Percentiles rank a stretch among this genome's conserved stretches.
phyloP scores from a whole-genome alignment of 2,329 filamentous ascomycete species.

The Venturia oleaginea region DNA sequence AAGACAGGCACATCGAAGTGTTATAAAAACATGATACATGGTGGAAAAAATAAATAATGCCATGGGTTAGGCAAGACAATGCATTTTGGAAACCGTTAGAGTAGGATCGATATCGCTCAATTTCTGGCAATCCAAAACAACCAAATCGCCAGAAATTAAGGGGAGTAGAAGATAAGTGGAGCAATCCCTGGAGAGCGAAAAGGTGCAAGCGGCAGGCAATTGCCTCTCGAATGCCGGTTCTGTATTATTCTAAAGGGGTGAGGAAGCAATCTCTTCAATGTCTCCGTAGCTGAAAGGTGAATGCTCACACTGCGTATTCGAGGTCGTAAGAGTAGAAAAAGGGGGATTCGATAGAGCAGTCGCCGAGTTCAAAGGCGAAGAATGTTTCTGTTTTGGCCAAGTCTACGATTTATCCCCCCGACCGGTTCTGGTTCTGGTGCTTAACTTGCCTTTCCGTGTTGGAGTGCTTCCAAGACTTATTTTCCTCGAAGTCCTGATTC shows the following conservation, averaged over 20 bases:
- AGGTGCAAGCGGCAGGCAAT: too few relatives aligned
- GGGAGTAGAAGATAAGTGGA: background rate
- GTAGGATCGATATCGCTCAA: conserved; percentile 60
- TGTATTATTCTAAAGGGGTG: conserved; percentile 41
- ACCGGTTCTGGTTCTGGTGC: background rate
- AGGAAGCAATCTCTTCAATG: background rate
- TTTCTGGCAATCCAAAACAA: too few relatives aligned
- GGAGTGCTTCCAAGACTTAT: background rate
- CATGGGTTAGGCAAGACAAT: too few relatives aligned
- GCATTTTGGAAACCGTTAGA: conserved; percentile 53
- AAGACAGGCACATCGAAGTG: too few relatives aligned
- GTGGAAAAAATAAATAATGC: too few relatives aligned
- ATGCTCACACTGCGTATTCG: background rate
- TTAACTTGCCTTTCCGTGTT: background rate
- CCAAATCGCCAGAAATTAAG: too few relatives aligned
- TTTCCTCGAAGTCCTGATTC: background rate
- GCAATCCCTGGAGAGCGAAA: too few relatives aligned
- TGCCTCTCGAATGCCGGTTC: background rate
- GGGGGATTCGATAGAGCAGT: background rate
- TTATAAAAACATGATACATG: too few relatives aligned
- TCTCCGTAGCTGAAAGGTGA: background rate
- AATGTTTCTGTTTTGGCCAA: background rate
- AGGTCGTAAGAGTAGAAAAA: background rate
- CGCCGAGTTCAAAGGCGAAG: background rate
- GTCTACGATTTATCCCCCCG: background rate